phyloP scores from a whole-genome alignment of 805 yeast genomes.

The Candida orba region DNA sequence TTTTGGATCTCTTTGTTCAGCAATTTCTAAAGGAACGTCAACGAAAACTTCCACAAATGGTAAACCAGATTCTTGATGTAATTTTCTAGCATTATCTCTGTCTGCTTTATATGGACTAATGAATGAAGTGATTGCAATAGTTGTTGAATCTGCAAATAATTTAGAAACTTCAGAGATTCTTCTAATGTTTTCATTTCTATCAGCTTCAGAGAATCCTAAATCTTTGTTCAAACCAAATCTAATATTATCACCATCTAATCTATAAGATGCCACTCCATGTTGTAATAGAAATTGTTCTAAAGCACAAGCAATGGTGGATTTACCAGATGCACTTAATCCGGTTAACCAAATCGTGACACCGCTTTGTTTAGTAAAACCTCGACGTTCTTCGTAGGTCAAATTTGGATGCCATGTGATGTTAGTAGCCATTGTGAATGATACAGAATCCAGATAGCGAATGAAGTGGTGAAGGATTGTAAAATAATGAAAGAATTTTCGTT shows the following conservation, averaged over 20 bases:
- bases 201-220: conserved; percentile 85
- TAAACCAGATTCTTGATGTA: conserved; percentile 66
- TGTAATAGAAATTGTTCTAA: conserved; percentile 75
- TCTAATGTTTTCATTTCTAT: conserved; percentile 91
- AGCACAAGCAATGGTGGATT: conserved; percentile 88
- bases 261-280: conserved; percentile 65
- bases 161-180: conserved; percentile 93
- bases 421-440: conserved; percentile 61
- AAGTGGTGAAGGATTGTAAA: not conserved
- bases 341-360: conserved; percentile 95
- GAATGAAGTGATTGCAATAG: conserved; percentile 83
- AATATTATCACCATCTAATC: conserved; percentile 91
- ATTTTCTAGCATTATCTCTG: conserved; percentile 76
- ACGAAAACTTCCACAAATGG: conserved; percentile 89
- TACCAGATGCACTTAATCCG: conserved; percentile 92
- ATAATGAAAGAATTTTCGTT: not conserved
- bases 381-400: conserved; percentile 76
- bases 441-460: not conserved
- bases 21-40: conserved; percentile 90
- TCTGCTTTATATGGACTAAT: conserved; percentile 87
- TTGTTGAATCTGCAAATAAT: conserved; percentile 88
- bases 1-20: conserved; percentile 96
- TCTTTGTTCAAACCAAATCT: conserved; percentile 94
- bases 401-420: conserved; percentile 96
- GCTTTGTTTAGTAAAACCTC: conserved; percentile 60